Evolutionary conservation across 805 yeast genomes (phyloP).

Genomic region (Starmerella davenportii): DNA sequence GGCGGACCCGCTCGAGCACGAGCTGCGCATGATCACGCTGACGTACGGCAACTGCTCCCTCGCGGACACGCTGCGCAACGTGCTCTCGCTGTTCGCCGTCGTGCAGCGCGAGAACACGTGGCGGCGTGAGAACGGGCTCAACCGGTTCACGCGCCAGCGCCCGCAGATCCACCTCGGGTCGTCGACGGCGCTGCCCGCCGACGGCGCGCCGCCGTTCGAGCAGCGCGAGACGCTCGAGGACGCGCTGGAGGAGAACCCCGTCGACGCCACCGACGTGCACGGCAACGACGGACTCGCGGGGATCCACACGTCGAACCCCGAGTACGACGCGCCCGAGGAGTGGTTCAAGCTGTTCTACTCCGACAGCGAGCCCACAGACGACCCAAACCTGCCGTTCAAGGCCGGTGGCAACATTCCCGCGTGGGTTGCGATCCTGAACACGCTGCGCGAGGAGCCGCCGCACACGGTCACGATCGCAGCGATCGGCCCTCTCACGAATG

Average conservation of each 20-base stretch:
- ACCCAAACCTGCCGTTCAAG: constrained; percentile 17
- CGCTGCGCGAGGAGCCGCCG: constrained; percentile 22
- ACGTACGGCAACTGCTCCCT: constrained; percentile 27
- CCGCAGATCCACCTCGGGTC: constrained; percentile 25
- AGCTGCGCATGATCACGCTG: constrained; percentile 22
- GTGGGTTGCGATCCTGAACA: constrained; percentile 23
- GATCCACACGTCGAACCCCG: constrained; percentile 23
- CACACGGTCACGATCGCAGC: constrained; percentile 25
- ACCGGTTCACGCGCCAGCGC: constrained; percentile 17
- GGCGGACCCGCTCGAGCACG: constrained; percentile 15
- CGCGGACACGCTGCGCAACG: constrained; percentile 22
- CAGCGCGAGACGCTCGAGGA: constrained; percentile 1
- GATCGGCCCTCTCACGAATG: constrained; percentile 27
- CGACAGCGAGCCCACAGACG: constrained; percentile 2
- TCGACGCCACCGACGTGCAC: constrained; percentile 27
- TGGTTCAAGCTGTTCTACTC: constrained; percentile 19
- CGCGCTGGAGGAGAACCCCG: constrained; percentile 8
- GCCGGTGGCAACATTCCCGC: constrained; percentile 19
- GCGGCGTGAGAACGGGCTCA: constrained; percentile 15
- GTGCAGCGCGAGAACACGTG: constrained; percentile 20
- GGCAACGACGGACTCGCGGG: constrained; percentile 28
- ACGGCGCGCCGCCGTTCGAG: neutral
- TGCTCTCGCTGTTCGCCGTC: constrained; percentile 23
- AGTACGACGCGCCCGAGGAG: constrained; percentile 21
- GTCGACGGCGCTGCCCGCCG: constrained; percentile 6